phyloP scores from a whole-genome alignment of 2,329 filamentous ascomycete species.

The Beauveria sp. region DNA sequence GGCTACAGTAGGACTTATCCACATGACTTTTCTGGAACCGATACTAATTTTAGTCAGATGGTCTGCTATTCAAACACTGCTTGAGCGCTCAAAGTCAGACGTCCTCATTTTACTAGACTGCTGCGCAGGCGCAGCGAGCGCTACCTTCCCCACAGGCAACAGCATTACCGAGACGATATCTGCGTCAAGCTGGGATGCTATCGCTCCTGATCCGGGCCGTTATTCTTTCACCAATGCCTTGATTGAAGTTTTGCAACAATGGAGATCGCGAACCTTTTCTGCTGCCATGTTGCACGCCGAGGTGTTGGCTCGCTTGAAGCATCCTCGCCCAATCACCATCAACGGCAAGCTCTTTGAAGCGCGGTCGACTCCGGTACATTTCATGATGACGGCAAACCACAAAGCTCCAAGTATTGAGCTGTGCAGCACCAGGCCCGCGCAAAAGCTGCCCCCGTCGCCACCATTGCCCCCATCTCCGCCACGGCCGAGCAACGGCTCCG shows the following conservation, averaged over 20 bases:
- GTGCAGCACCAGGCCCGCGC: conserved; percentile 24
- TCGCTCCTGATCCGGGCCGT: conserved; percentile 50
- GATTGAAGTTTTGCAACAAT: conserved; percentile 52
- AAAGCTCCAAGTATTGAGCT: conserved; percentile 52
- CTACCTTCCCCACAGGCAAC: conserved; percentile 49
- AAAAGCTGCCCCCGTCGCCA: conserved; percentile 26
- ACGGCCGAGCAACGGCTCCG: conserved; percentile 17
- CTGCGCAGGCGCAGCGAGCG: conserved; percentile 52
- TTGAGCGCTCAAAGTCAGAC: conserved; percentile 50
- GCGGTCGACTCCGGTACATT: conserved; percentile 52
- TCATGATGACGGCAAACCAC: conserved; percentile 57
- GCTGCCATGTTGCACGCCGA: conserved; percentile 56
- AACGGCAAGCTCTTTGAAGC: conserved; percentile 52
- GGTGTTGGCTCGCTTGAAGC: conserved; percentile 51
- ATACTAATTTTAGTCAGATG: conserved; percentile 29
- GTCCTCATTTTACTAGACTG: conserved; percentile 52
- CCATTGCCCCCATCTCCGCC: conserved; percentile 23
- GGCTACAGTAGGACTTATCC: conserved; percentile 38
- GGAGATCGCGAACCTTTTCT: conserved; percentile 46
- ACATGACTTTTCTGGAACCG: background rate
- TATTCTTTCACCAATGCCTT: conserved; percentile 53
- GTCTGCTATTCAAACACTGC: conserved; percentile 52
- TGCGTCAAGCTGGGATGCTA: conserved; percentile 54
- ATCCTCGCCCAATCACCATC: conserved; percentile 48
- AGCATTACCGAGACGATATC: conserved; percentile 57